Conservation (phyloP, 805 yeast species). For the Limtongozyma cylindracea region DNA sequence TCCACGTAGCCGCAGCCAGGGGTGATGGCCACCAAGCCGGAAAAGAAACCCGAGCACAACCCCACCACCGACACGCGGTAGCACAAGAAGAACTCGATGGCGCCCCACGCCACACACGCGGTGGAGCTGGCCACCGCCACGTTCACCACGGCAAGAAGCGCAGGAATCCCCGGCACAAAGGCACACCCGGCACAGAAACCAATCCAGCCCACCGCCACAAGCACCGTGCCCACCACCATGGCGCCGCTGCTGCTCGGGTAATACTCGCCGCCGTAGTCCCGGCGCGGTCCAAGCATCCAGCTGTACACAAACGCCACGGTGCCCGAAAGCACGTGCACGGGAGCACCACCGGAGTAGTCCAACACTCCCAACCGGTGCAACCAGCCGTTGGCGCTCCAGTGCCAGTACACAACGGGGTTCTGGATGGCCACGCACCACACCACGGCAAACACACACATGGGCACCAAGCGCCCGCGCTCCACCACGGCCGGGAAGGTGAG, state of each 20-base stretch:
- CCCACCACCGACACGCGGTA: too few relatives aligned
- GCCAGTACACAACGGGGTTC: conserved; percentile 18
- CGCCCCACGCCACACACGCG: too few relatives aligned
- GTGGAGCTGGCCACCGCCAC: too few relatives aligned
- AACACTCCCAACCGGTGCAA: conserved; percentile 14
- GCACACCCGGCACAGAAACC: too few relatives aligned
- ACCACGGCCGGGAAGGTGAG: conserved; percentile 17
- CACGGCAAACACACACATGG: conserved; percentile 13
- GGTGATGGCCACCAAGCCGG: conserved; percentile 19
- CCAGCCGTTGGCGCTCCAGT: conserved; percentile 19
- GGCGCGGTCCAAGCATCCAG: conserved; percentile 15
- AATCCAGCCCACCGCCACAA: too few relatives aligned
- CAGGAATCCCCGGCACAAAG: too few relatives aligned
- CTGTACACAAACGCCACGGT: conserved; percentile 16
- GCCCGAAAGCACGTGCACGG: conserved; percentile 20
- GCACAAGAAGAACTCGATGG: too few relatives aligned
- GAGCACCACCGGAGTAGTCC: conserved; percentile 25
- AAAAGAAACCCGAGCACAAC: conserved; percentile 20
- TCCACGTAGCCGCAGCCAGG: conserved; percentile 19
- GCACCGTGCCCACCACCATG: too few relatives aligned
- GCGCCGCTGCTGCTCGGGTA: too few relatives aligned
- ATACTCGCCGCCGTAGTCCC: too few relatives aligned
- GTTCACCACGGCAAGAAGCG: too few relatives aligned
- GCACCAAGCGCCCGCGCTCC: conserved; percentile 15
- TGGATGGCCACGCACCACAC: conserved; percentile 14